A percentile compares a stretch with the other conserved stretches of the same genome.
These are phyloP conservation scores for Ilyonectria mors-panacis DNA, from an alignment of 2,329 filamentous ascomycete genomes.

Conservation along the genomic window DNA sequence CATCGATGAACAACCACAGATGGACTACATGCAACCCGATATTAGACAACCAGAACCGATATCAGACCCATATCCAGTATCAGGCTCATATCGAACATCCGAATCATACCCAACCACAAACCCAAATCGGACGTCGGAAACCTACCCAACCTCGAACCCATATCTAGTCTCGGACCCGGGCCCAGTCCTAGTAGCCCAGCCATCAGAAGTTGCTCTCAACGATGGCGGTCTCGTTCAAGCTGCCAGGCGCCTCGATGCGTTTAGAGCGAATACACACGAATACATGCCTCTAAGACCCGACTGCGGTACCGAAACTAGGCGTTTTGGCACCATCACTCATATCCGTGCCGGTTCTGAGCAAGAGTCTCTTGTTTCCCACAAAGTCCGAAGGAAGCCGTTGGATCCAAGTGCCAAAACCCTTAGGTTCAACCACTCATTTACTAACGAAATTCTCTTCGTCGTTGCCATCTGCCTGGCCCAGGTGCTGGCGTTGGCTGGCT, in stretches of 20 bases:
- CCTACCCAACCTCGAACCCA: background rate
- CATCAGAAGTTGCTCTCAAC: slow-evolving; percentile 33
- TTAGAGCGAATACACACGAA: slow-evolving; percentile 39
- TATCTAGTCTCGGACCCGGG: slow-evolving; percentile 8
- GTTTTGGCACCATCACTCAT: slow-evolving; percentile 40
- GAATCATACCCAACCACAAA: slow-evolving; percentile 5
- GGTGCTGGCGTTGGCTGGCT: slow-evolving; percentile 41
- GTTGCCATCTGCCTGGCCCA: slow-evolving; percentile 46
- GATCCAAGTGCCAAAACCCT: slow-evolving; percentile 42
- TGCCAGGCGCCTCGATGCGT: slow-evolving; percentile 43
- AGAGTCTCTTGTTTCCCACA: slow-evolving; percentile 28
- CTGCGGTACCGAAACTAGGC: slow-evolving; percentile 32
- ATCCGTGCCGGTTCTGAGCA: slow-evolving; percentile 40
- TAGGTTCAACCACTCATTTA: slow-evolving; percentile 44
- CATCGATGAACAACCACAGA: slow-evolving; percentile 3
- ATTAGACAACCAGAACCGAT: slow-evolving; percentile 8
- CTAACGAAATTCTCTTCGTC: slow-evolving; percentile 46
- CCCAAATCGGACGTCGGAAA: background rate
- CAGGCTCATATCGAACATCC: slow-evolving; percentile 8
- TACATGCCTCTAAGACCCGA: slow-evolving; percentile 43
- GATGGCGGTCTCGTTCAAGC: slow-evolving; percentile 45
- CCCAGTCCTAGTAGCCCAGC: background rate
- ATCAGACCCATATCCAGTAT: background rate
- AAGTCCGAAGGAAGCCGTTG: slow-evolving; percentile 44
- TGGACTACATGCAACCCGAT: background rate